Evolutionary conservation across 805 yeast genomes (phyloP), one percentile per base, ranked within the genome.

Genomic region (Schizosaccharomyces cryophilus): DNA sequence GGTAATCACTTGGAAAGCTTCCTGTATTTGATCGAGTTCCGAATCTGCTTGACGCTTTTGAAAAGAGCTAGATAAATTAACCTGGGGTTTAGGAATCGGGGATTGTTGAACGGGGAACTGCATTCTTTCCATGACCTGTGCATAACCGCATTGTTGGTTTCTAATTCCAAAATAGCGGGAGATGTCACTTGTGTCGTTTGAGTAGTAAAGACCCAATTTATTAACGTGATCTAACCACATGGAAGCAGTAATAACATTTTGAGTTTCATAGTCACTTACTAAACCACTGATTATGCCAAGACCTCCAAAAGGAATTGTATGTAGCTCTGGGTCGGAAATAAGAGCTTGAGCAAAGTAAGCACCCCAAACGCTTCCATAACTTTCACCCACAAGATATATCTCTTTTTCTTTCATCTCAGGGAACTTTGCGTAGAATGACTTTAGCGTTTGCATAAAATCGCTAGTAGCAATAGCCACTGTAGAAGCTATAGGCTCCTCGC

Each of bases 341-440:
- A 90, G 75, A 1, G 80, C 81, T 47, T 78, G 73, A 0, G 89
- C 94, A 63, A 89, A 79, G 70, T 84, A 86, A 0, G 97, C 97
- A 61, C 93, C 84, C 69, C 87, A 93, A 69, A 93, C 96, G 26
- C 98, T 98, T 0, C 97, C 97, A 72, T 85, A 93, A 65, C 95
- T 85, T 73, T 90, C 98, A 38, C 98, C 98, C 0, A 95, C 95
- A 42, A 93, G 71, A 65, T 81, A 80, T 1, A 93, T 73, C n/a
- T 30, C 30, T 15, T 60, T 35, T 54, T 35, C 86, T 84, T 63
- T 83, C 81, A 5, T 66, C 66, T 84, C 81, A 0, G 96, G 95
- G 70, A 90, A 90, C 3, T 81, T 68, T 61, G 75, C 73, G 65
- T 78, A 83, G 72, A 82, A 93, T 64, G 78, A 77, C 31, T 78